Percentiles rank a stretch among this genome's conserved stretches.
phyloP scores from a whole-genome alignment of 768 basidiomycete genomes.

The Butyriboletus loyo region DNA sequence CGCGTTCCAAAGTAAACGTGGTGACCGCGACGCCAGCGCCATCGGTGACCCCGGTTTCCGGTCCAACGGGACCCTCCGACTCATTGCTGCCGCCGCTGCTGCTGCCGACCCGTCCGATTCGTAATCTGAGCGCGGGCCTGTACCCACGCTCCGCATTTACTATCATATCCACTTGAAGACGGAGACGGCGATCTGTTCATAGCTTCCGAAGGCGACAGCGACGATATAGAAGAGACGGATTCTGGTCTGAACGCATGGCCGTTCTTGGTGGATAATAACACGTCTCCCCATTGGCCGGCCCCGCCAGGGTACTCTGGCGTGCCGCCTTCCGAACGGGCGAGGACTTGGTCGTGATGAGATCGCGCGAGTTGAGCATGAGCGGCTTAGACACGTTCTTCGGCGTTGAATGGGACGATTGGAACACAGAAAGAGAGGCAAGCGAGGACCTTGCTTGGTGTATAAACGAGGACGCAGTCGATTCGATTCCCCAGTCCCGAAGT shows the following conservation, averaged over 20 bases:
- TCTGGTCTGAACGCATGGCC: slow-evolving; percentile 42
- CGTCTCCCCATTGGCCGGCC: slow-evolving; percentile 47
- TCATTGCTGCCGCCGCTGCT: no score
- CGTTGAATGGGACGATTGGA: slow-evolving; percentile 32
- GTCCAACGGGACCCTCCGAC: slow-evolving; percentile 62
- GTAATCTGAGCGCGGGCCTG: slow-evolving; percentile 43
- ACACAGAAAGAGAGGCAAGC: slow-evolving; percentile 43
- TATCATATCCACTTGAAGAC: neutral
- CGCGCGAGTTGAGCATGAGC: slow-evolving; percentile 56
- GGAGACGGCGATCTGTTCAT: slow-evolving; percentile 33
- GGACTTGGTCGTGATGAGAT: slow-evolving; percentile 35
- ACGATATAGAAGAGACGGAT: slow-evolving; percentile 65
- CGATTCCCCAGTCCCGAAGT: slow-evolving; percentile 21
- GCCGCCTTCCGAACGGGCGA: slow-evolving; percentile 35
- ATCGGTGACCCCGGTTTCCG: slow-evolving; percentile 70
- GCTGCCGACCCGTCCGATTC: slow-evolving; percentile 49
- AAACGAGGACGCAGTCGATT: slow-evolving; percentile 23
- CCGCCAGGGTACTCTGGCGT: slow-evolving; percentile 30
- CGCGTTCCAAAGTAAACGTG: slow-evolving; percentile 32
- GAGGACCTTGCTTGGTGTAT: slow-evolving; percentile 38
- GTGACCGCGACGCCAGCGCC: slow-evolving; percentile 51
- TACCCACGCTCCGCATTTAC: slow-evolving; percentile 19
- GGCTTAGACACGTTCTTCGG: slow-evolving; percentile 63
- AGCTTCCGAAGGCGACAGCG: slow-evolving; percentile 56
- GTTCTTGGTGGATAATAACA: slow-evolving; percentile 36